Conservation (phyloP, 768 basidiomycete species). For the Mycena haematopus region DNA sequence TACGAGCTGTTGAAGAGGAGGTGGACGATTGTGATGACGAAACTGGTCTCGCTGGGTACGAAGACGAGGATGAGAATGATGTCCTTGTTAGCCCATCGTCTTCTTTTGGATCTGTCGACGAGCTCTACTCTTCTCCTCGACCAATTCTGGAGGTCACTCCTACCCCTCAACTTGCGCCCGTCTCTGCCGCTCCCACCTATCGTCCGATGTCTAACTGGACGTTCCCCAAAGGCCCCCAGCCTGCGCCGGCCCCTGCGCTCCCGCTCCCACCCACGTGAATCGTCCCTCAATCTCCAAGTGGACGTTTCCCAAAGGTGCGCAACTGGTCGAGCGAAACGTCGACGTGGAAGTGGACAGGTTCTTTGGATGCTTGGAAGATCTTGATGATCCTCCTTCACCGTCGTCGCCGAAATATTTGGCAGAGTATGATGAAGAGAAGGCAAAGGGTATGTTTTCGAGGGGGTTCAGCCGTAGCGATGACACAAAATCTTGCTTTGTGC, state of each 20-base stretch:
- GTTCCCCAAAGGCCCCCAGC: slow-evolving; percentile 52
- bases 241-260: slow-evolving; percentile 30
- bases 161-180: slow-evolving; percentile 37
- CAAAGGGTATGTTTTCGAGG: slow-evolving; percentile 65
- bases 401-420: slow-evolving; percentile 52
- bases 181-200: slow-evolving; percentile 34
- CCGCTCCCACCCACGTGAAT: slow-evolving; percentile 38
- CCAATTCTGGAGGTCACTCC: slow-evolving; percentile 33
- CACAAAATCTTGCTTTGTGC: slow-evolving; percentile 56
- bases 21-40: slow-evolving; percentile 57
- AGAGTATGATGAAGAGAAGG: slow-evolving; percentile 59
- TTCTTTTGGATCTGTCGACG: slow-evolving; percentile 61
- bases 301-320: slow-evolving; percentile 62
- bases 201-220: slow-evolving; percentile 71
- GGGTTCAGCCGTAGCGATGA: slow-evolving; percentile 49
- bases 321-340: slow-evolving; percentile 33
- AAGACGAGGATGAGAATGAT: slow-evolving; percentile 72
- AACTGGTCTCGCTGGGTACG: slow-evolving; percentile 67
- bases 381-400: slow-evolving; percentile 48
- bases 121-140: slow-evolving; percentile 43
- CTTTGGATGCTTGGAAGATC: slow-evolving; percentile 73
- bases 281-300: slow-evolving; percentile 67
- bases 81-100: slow-evolving; percentile 56
- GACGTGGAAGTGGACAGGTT: slow-evolving; percentile 71
- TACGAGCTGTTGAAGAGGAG: slow-evolving; percentile 66